These are phyloP conservation scores for Ilyonectria robusta DNA, from an alignment of 2,329 filamentous ascomycete genomes.

Conservation along the genomic window DNA sequence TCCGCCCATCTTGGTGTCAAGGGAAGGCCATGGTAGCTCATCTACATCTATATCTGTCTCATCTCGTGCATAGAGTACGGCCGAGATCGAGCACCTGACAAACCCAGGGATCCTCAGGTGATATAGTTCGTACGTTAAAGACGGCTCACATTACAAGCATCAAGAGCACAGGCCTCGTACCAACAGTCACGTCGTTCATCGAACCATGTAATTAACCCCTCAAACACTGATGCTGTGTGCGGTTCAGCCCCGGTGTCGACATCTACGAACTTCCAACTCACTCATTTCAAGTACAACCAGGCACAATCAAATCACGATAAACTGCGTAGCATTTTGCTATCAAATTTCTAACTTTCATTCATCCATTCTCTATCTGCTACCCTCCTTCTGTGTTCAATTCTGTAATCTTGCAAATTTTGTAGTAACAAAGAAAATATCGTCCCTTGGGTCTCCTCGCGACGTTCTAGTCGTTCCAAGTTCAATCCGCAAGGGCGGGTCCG, in stretches of 20 bases:
- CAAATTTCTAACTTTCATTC: not conserved
- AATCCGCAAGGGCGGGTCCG: slow-evolving; percentile 27
- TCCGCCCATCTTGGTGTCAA: slow-evolving; percentile 7
- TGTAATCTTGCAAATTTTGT: slow-evolving; percentile 36
- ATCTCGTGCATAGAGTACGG: not conserved
- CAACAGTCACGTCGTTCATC: not conserved
- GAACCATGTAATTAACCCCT: not conserved
- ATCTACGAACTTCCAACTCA: not conserved
- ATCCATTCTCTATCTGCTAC: slow-evolving; percentile 43
- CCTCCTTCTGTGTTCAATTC: slow-evolving; percentile 45
- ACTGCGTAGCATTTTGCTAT: not conserved
- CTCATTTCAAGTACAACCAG: not conserved
- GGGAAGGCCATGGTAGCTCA: not conserved
- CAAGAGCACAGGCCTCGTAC: slow-evolving; percentile 14
- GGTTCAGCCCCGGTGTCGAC: not conserved
- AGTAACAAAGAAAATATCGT: slow-evolving; percentile 31
- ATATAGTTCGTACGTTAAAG: slow-evolving; percentile 15
- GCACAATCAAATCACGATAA: not conserved
- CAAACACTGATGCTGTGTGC: no score
- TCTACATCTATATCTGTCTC: not conserved
- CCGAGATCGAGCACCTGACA: not conserved
- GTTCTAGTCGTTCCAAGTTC: slow-evolving; percentile 31
- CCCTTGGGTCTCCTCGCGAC: slow-evolving; percentile 35
- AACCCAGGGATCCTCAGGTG: slow-evolving; percentile 5
- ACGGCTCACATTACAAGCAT: not conserved